Evolutionary conservation across 768 basidiomycete genomes (phyloP).

Genomic region (Amyloporia xantha): DNA sequence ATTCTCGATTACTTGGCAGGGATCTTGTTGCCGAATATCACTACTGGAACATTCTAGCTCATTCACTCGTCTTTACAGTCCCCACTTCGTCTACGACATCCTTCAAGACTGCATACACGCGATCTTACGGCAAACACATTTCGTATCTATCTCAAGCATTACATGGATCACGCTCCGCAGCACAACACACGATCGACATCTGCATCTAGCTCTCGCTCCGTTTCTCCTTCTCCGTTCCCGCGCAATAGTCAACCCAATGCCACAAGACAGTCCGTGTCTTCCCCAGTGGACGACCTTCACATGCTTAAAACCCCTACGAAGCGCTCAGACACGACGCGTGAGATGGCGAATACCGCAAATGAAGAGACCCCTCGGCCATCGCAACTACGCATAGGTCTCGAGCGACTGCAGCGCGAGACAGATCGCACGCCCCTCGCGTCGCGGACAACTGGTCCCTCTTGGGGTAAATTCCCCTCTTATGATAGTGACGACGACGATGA

Average conservation of each 20-base stretch:
- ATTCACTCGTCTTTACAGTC: conserved; percentile 15
- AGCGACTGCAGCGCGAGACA: conserved; percentile 18
- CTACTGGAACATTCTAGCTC: not conserved
- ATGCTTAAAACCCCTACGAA: not conserved
- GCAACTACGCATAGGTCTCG: conserved; percentile 29
- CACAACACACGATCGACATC: not conserved
- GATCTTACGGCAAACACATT: conserved; percentile 71
- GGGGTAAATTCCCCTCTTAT: not conserved
- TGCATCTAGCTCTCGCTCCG: conserved; percentile 2
- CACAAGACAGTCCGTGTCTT: not conserved
- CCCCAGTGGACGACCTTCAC: not conserved
- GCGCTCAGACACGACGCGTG: conserved; percentile 5
- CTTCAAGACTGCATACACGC: conserved; percentile 55
- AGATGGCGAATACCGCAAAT: not conserved
- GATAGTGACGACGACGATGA: conserved; percentile 4
- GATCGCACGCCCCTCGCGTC: conserved; percentile 25
- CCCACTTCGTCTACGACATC: conserved; percentile 58
- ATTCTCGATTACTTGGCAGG: not conserved
- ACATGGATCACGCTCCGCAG: conserved; percentile 54
- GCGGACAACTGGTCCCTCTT: not conserved
- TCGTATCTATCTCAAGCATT: conserved; percentile 71
- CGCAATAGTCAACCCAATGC: conserved; percentile 1
- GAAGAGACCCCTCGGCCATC: conserved; percentile 11
- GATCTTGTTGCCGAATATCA: no score
- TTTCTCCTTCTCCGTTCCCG: conserved; percentile 10